These are phyloP conservation scores for Aspergillus ustus DNA, from an alignment of 2,329 filamentous ascomycete genomes.

Conservation along the genomic window DNA sequence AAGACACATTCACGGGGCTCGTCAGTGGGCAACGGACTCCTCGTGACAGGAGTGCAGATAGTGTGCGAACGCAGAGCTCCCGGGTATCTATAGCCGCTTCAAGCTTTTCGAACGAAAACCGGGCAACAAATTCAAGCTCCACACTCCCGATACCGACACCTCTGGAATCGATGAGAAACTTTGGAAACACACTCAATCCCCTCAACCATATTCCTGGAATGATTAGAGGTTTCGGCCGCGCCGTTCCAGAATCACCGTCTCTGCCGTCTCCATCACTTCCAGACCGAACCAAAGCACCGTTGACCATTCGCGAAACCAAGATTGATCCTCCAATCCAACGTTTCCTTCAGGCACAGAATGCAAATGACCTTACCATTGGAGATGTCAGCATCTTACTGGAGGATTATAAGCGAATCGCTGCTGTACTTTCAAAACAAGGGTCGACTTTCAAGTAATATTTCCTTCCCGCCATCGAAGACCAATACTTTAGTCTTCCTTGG, in stretches of 20 bases:
- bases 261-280: slow-evolving; percentile 44
- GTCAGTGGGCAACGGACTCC: slow-evolving; percentile 67
- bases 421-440: slow-evolving; percentile 60
- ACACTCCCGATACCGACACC: slow-evolving; percentile 54
- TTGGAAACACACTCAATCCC: slow-evolving; percentile 81
- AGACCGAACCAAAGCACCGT: slow-evolving; percentile 40
- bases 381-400: slow-evolving; percentile 73
- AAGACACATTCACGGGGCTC: slow-evolving; percentile 72
- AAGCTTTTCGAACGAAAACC: slow-evolving; percentile 28
- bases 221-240: slow-evolving; percentile 73
- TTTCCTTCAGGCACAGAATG: slow-evolving; percentile 74
- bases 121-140: slow-evolving; percentile 30
- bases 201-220: slow-evolving; percentile 78
- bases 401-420: slow-evolving; percentile 75
- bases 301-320: slow-evolving; percentile 28
- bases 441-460: slow-evolving; percentile 23
- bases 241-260: slow-evolving; percentile 46
- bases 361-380: slow-evolving; percentile 71
- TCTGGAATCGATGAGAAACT: slow-evolving; percentile 79
- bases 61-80: slow-evolving; percentile 47
- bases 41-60: slow-evolving; percentile 79
- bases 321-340: slow-evolving; percentile 68
- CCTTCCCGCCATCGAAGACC: not conserved
- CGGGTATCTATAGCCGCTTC: slow-evolving; percentile 42
- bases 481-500: not conserved